Evolutionary conservation across 176 grass and related monocot species (phyloP).

Genomic region (Oryza meridionalis): DNA sequence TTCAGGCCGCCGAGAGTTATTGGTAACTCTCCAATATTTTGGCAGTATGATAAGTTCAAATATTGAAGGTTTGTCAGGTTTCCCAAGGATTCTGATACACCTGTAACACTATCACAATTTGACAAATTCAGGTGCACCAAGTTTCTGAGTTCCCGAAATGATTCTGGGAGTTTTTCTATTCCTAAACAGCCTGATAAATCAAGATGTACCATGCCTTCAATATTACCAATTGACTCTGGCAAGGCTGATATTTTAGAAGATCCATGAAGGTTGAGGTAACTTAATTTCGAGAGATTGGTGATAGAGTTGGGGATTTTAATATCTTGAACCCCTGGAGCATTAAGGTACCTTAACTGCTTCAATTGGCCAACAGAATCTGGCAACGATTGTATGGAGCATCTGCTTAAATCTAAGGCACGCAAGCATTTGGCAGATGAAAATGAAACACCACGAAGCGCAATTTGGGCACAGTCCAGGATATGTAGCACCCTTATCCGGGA

Average conservation of each 20-base stretch:
- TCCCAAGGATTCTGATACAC: not conserved
- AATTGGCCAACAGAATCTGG: too few species aligned
- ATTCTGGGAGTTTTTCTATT: not conserved
- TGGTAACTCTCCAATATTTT: not conserved
- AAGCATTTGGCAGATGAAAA: too few species aligned
- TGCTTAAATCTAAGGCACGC: too few species aligned
- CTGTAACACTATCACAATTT: not conserved
- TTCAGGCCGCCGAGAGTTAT: not conserved
- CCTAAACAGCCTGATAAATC: not conserved
- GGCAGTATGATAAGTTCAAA: not conserved
- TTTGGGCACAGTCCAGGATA: too few species aligned
- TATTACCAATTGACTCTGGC: constrained; percentile 21
- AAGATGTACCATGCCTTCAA: constrained; percentile 18
- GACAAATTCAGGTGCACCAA: constrained; percentile 22
- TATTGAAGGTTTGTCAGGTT: not conserved
- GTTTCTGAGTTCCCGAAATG: not conserved
- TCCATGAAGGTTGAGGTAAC: not conserved
- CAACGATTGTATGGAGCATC: too few species aligned
- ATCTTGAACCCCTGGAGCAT: not conserved
- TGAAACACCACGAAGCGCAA: too few species aligned
- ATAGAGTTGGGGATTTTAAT: not conserved
- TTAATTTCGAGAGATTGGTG: not conserved
- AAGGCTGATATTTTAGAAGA: not conserved
- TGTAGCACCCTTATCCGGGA: not conserved
- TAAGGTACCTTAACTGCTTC: not conserved